Evolutionary conservation across 139 green algal species (phyloP), one percentile per base, ranked within the genome.

Genomic region (Picochlorum sp.): DNA sequence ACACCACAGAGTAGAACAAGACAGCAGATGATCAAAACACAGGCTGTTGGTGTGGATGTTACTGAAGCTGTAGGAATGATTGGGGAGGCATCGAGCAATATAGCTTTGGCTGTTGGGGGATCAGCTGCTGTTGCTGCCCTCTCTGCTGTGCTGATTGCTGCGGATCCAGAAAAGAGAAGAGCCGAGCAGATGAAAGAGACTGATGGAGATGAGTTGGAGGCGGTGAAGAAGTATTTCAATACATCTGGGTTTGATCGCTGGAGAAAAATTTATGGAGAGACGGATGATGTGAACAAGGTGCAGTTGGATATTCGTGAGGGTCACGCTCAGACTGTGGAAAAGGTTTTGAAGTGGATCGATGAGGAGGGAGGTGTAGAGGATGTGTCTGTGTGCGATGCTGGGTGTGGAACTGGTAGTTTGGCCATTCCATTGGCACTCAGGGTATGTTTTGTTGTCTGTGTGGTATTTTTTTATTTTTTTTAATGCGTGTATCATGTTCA

Each of bases 261-360:
- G 94, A 82, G 87, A 65, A 96, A 95, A 73, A 99, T 99, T 63
- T 99, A 99, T 68, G 94, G 92, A 52, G 87, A 95, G 68, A 97
- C 92, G 10, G 92, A 97, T 63, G 94, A 99, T 24, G 92, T 99
- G 58, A 99, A 97, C 88, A 97, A 93, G 74, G 92, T 96, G 38
- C 92, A 98, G 80, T 73, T 96, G 58, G 92, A 98, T 82, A 98
- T 98, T 67, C 74, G 90, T 14, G 71, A 80, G 23, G 92, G 92
- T 20, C 92, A 98, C 37, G 88, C 89, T 4, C 77, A 94, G 74
- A 99, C 94, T 1, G 92, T 99, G 20, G 90, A 96, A n/a, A 99
- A 98, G 82, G 85, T 95, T 50, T 77, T 98, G 2, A 69, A 58
- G 11, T 97, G 90, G 92, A 38, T 98, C 49, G 78, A 85, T 46